These are phyloP conservation scores for Grammothele lineata DNA, from an alignment of 768 basidiomycete genomes.

Conservation along the genomic window DNA sequence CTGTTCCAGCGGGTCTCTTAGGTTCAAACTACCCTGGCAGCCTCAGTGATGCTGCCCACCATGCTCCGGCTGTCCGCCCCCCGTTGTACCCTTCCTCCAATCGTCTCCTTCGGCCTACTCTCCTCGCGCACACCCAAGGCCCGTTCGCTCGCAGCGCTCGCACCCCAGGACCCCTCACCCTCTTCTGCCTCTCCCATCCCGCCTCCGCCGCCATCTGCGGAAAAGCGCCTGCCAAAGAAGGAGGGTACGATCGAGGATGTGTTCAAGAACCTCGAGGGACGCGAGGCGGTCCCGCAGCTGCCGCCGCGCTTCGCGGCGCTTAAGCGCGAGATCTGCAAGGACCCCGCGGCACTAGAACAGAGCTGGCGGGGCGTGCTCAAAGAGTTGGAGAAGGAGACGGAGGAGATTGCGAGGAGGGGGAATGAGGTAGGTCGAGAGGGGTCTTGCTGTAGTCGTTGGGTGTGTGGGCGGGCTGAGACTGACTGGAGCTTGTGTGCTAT, in stretches of 20 bases:
- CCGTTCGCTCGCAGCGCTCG: too few relatives aligned
- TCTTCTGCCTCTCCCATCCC: too few relatives aligned
- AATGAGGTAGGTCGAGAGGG: constrained; percentile 45
- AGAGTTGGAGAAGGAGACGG: constrained; percentile 42
- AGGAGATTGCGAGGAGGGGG: constrained; percentile 45
- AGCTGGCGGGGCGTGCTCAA: constrained; percentile 54
- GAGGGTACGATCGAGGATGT: constrained; percentile 43
- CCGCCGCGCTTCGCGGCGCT: constrained; percentile 56
- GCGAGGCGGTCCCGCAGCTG: constrained; percentile 35
- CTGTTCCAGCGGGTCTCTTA: too few relatives aligned
- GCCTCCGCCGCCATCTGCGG: too few relatives aligned
- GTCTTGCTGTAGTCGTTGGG: background rate
- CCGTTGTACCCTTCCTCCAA: too few relatives aligned
- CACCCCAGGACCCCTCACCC: too few relatives aligned
- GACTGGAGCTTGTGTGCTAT: background rate
- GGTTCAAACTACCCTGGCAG: too few relatives aligned
- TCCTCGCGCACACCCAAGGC: too few relatives aligned
- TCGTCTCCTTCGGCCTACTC: too few relatives aligned
- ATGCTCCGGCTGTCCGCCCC: too few relatives aligned
- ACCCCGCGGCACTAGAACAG: constrained; percentile 36
- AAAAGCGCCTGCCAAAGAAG: too few relatives aligned
- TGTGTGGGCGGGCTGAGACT: background rate
- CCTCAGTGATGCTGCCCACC: too few relatives aligned
- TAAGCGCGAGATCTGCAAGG: constrained; percentile 49
- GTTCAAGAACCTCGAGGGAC: constrained; percentile 39